A percentile compares a stretch with the other conserved stretches of the same genome.
Evolutionary conservation across 2,329 filamentous ascomycete genomes (phyloP).

Genomic region (Aureobasidium sp.): DNA sequence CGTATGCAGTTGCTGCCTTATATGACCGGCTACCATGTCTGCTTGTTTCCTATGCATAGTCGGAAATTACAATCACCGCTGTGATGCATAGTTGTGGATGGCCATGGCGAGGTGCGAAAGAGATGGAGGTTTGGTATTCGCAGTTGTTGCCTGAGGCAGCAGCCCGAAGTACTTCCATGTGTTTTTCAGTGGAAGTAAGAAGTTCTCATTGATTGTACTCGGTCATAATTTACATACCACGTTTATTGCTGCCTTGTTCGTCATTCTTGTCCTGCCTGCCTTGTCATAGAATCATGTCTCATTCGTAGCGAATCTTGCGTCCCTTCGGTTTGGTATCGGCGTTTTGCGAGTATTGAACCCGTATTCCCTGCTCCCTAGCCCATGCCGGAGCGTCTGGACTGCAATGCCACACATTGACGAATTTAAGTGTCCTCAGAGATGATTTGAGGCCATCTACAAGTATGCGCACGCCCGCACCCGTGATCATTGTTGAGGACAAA

Average conservation of each 20-base stretch:
- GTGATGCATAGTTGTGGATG: background rate
- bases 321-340: background rate
- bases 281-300: background rate
- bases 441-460: conserved; percentile 24
- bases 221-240: background rate
- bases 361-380: conserved; percentile 31
- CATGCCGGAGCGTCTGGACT: conserved; percentile 36
- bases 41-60: background rate
- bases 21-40: background rate
- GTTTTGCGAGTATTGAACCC: conserved; percentile 22
- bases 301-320: conserved; percentile 8
- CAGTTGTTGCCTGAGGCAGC: background rate
- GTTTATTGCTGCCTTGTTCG: too few species aligned
- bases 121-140: background rate
- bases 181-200: background rate
- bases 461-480: conserved; percentile 35
- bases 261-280: background rate
- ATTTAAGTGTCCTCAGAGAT: conserved; percentile 15
- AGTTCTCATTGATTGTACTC: background rate
- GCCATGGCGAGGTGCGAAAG: background rate
- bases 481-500: conserved; percentile 32
- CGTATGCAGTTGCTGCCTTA: background rate
- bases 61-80: background rate
- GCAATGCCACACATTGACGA: conserved; percentile 31
- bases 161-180: background rate